Evolutionary conservation across 495 filamentous ascomycete species (phyloP).

Genomic region (Trichoderma erinaceum): DNA sequence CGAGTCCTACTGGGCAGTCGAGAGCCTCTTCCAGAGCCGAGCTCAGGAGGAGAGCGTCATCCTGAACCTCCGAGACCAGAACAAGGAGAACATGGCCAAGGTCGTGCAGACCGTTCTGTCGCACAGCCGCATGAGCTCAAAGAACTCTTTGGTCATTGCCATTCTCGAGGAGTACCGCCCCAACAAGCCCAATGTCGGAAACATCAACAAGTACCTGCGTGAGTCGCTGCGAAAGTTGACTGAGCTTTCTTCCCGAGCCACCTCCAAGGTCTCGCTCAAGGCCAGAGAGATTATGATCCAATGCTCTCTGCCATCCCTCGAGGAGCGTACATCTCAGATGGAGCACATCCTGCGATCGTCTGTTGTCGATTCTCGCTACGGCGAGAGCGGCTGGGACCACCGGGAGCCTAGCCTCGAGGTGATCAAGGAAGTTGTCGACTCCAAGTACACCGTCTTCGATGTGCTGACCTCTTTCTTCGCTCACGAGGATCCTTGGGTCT

Average conservation of each 20-base stretch:
- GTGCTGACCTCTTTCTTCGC: slow-evolving; percentile 91
- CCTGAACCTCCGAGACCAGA: slow-evolving; percentile 86
- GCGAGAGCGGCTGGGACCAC: slow-evolving; percentile 96
- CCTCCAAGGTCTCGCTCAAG: slow-evolving; percentile 94
- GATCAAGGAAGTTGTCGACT: slow-evolving; percentile 96
- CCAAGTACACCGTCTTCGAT: slow-evolving; percentile 96
- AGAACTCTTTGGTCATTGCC: slow-evolving; percentile 90
- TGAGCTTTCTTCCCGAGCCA: slow-evolving; percentile 76
- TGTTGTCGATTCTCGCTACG: slow-evolving; percentile 93
- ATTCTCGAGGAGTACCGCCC: slow-evolving; percentile 92
- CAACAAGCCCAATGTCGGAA: slow-evolving; percentile 84
- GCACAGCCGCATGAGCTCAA: slow-evolving; percentile 82
- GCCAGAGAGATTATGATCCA: slow-evolving; percentile 95
- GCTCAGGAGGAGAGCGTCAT: slow-evolving; percentile 90
- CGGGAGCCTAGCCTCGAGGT: slow-evolving; percentile 79
- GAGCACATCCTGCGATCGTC: slow-evolving; percentile 96
- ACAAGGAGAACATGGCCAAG: slow-evolving; percentile 81
- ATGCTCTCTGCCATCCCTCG: slow-evolving; percentile 89
- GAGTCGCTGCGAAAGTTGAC: slow-evolving; percentile 76
- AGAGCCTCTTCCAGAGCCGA: slow-evolving; percentile 78
- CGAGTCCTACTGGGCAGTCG: slow-evolving; percentile 72
- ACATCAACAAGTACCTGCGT: slow-evolving; percentile 83
- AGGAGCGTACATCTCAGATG: slow-evolving; percentile 93
- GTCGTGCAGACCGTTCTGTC: slow-evolving; percentile 87
- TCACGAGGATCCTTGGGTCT: slow-evolving; percentile 91